Evolutionary conservation across 208 protist species (phyloP), one percentile per base, ranked within the genome.

Genomic region (Trichomonas vaginalis): DNA sequence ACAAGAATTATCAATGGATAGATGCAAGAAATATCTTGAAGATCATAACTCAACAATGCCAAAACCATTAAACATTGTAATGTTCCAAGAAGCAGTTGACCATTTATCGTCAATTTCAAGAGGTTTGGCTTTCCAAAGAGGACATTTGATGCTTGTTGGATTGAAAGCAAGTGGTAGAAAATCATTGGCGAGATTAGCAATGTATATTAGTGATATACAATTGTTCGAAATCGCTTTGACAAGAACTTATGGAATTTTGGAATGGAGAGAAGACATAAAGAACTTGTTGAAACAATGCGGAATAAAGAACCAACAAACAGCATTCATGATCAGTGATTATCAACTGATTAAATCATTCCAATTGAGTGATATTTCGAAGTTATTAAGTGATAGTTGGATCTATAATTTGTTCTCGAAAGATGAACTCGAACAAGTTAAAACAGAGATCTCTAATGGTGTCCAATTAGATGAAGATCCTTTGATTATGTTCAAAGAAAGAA

Each of bases 331-430:
- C 45, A 98, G 97, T 56, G 99, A 99, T 97, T 97, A 98, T 9
- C 98, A 99, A 97, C 98, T 99, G 95, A 97, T 99, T n/a, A 96
- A 98, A 46, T 98, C 98, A 96, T 96, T 98, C 95, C 99, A 99
- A 97, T 97, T 99, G 32, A 98, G 99, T 97, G 98, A 99, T 97
- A 97, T 99, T 95, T 99, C 99, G 97, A 99, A 98, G 97, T 97
- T 99, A 80, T 97, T 99, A 32, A 99, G 99, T 97, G 98, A 98
- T 15, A 98, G 98, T 95, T 98, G 99, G 97, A 98, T 99, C 90
- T 98, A 98, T 12, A 99, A 99, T 96, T 96, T 99, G n/a, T 99
- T 99, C 96, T 96, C 96, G 39, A 98, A 98, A 96, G 99, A 99
- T 96, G 98, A 99, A 95, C 21, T 95, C 0, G 95, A 96, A 17